Base-by-base conservation (phyloP, 768 basidiomycete genomes). In the Kwoniella botswanensis region DNA sequence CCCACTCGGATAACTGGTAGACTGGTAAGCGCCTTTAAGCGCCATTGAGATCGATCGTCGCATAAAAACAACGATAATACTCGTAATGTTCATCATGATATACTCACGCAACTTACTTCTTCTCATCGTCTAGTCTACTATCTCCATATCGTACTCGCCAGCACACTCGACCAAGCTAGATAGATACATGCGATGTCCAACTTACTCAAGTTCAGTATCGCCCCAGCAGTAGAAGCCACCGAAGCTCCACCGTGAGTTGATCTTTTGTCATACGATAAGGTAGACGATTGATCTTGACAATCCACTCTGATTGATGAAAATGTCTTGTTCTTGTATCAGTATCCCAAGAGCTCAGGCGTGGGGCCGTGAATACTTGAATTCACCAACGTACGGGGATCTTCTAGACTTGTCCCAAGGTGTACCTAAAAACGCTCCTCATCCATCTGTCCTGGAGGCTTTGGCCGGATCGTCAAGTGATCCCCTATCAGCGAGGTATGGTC, bases 341-440 rank as follows among this genome's bases (percentile, higher is more conserved):
- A 83, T 83, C 43, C 82, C 81, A 6, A 72, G 71, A 71, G 82
- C 82, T 18, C 78, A 76, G 71, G 78, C 71, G 26, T 84, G 84
- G 84, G 74, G 67, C 1, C 46, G 55, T 0, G 43, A 54, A 4
- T 84, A 83, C 71, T 24, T 53, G 10, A 53, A 70, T 0, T 59
- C 75, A 4, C 55, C 63, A 11, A 54, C 72, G 4, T 52, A 46
- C 24, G 62, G 58, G 5, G 89, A 88, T 0, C 83, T 92, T 2
- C 86, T 93, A n/a, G 87, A 88, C 75, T 89, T 92, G 86, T 89
- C 90, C 1, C 91, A 93, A 82, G 85, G 93, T 52, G 88, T 89
- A 0, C 93, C 93, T 0, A 89, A 90, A 5, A 85, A 84, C 0
- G 88, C 89, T 0, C 92, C 93, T 0, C 88, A 90, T 2, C 77